Evolutionary conservation across 1,284 basidiomycete genomes (phyloP).

Genomic region (Ustilago loliicola): DNA sequence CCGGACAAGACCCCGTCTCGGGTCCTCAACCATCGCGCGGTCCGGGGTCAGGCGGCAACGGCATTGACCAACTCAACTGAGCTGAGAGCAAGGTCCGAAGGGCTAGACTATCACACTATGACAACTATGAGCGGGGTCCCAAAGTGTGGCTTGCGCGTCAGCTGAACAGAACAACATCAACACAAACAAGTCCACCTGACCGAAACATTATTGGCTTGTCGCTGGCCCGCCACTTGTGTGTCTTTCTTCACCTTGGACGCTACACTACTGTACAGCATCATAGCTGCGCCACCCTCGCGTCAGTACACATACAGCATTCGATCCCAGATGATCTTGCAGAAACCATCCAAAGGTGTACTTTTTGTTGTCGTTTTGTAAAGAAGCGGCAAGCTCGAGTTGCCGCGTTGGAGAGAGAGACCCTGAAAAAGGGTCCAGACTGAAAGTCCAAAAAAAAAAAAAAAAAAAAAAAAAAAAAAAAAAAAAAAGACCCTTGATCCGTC

Average conservation of each 20-base stretch:
- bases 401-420: not conserved
- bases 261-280: too few species aligned
- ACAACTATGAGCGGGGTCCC: not conserved
- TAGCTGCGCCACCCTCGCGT: too few species aligned
- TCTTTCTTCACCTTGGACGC: too few species aligned
- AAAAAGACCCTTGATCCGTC: not conserved
- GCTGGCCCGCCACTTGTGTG: too few species aligned
- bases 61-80: not conserved
- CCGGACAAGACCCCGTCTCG: not conserved
- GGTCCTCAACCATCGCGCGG: not conserved
- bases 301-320: too few species aligned
- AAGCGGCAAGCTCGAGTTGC: not conserved
- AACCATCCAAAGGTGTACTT: not conserved
- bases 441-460: not conserved
- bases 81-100: not conserved
- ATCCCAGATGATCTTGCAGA: not conserved
- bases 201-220: not conserved
- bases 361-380: not conserved
- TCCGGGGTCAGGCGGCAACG: slow-evolving; percentile 4
- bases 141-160: slow-evolving; percentile 16
- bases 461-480: not conserved
- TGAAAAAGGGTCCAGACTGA: not conserved
- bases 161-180: not conserved
- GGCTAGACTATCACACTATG: not conserved
- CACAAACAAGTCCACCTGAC: not conserved